Evolutionary conservation across 2,329 filamentous ascomycete genomes (phyloP), one percentile per base, ranked within the genome.

Genomic region (Chaetomium globosum): DNA sequence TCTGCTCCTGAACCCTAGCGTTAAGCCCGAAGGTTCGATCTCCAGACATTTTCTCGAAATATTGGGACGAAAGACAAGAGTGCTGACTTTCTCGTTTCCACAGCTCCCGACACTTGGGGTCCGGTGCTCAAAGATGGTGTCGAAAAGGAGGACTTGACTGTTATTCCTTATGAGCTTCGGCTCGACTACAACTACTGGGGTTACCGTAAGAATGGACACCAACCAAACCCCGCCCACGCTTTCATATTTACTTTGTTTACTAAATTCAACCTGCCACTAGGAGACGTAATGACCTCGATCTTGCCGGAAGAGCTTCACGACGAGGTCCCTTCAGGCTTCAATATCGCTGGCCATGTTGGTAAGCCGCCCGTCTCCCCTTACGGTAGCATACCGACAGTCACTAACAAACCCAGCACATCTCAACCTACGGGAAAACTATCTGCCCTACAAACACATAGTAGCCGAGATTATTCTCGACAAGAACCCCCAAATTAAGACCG

Each of bases 391-490:
- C 60, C 16, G 51, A 56, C 63, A 61, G 59, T 69, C 71, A 36
- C 69, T 69, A 9, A 69, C 68, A 64, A 46, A 66, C 48, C 0
- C 63, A 88, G 94, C 93, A 49, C 95, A 99, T 74, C 81, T 99
- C 65, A 99, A 99, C 77, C 87, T 99, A 36, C 87, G 92, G 59
- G 87, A 91, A 23, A 85, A 88, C 69, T 97, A 93, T 74, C 80
- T 92, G 12, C 92, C 91, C 0, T 97, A 96, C 81, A 97, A 95
- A 77, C 77, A 89, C 70, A 76, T 98, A 51, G 93, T 98, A 58
- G 95, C 90, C 0, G 82, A 94, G 73, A 88, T 98, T 2, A 81
- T 99, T 23, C 80, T 92, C 60, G 95, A 98, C 80, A 99, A 99
- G 80, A 97, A 96, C 77, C 84, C 87, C 10, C 80, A 80, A 54